Percentiles rank a stretch among this genome's conserved stretches.
Conservation (phyloP, 108 stramenopile genomes). For the Chaetoceros tenuissimus region DNA sequence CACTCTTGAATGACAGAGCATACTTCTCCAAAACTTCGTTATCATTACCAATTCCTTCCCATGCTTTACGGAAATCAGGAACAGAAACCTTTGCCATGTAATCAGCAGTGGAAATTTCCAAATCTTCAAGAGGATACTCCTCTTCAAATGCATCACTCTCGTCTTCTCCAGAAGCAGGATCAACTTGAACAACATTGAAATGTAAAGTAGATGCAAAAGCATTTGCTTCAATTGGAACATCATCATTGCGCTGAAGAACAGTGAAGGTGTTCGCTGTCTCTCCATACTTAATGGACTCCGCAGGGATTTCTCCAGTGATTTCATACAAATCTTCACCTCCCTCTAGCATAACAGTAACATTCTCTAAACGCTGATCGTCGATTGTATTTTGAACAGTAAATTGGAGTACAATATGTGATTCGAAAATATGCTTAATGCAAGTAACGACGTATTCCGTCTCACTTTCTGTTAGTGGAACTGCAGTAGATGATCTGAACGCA, state of each 20-base stretch:
- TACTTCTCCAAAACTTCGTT: slow-evolving; percentile 92
- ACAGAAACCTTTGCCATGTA: slow-evolving; percentile 90
- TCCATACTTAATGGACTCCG: slow-evolving; percentile 48
- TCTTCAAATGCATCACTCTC: slow-evolving; percentile 80
- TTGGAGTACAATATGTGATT: slow-evolving; percentile 81
- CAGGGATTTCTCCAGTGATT: slow-evolving; percentile 47
- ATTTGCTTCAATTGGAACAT: slow-evolving; percentile 22
- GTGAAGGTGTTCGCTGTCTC: slow-evolving; percentile 71
- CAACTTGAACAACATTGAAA: slow-evolving; percentile 72
- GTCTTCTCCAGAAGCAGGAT: slow-evolving; percentile 71
- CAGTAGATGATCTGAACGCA: slow-evolving; percentile 63
- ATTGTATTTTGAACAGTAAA: slow-evolving; percentile 92
- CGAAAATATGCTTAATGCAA: slow-evolving; percentile 89
- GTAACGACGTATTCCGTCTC: slow-evolving; percentile 89
- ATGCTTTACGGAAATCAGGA: slow-evolving; percentile 78
- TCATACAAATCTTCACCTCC: slow-evolving; percentile 60
- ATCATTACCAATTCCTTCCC: slow-evolving; percentile 73
- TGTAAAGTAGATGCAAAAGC: slow-evolving; percentile 64
- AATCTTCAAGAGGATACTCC: slow-evolving; percentile 88
- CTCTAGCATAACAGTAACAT: slow-evolving; percentile 79
- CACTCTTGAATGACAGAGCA: slow-evolving; percentile 79
- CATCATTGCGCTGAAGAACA: slow-evolving; percentile 46
- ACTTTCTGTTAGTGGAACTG: slow-evolving; percentile 67
- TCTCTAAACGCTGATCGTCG: slow-evolving; percentile 77
- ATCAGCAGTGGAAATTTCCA: slow-evolving; percentile 78